Base-by-base conservation (phyloP, 106 monocot genomes). In the Phalaenopsis equestris region DNA sequence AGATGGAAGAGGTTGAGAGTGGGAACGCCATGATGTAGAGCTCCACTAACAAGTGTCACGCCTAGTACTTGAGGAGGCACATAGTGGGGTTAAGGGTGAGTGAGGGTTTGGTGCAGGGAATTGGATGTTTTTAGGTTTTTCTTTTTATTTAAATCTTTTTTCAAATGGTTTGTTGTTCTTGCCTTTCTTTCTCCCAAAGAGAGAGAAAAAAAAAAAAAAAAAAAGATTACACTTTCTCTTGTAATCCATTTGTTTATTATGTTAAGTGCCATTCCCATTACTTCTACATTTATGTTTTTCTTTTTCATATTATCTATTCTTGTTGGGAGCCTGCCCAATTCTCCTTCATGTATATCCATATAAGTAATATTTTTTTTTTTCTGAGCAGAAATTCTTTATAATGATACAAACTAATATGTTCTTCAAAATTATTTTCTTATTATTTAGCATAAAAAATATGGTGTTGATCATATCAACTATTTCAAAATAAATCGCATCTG, bases 1-100 rank as follows among this genome's bases (percentile, higher is more conserved):
- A 52, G 52, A 52, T 52, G 52, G 52, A 52, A 52, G 48, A 52
- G 3, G 14, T 3, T 16, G 74, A 43, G 74, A 74, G 74, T 74
- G 74, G 74, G 74, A 74, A 36, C 43, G 19, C 42, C 74, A 74
- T 74, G 74, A 74, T 74, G 11, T 42, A 42, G 41, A 42, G 74
- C 43, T 74, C 74, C 74, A 74, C 74, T 74, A 43, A 74, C 36
- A 19, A 3, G 8, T 16, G 74, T n/a, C 73, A 74, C 74, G 74
- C 74, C 43, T 74, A 43, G 74, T 74, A 74, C 74, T 74, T 17
- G 42, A 45, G 43, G 72, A 23, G 43, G 8, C 19, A 43, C 15
- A 45, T 8, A 11, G 74, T 18, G 74, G 43, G 6, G 17, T 17
- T 7, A 43, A 74, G 73, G 41, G 43, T 43, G 42, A 74, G 43